Percentiles rank a stretch among this genome's conserved stretches.
Conservation (phyloP, 2,329 filamentous ascomycete species). For the Cytospora piceae region DNA sequence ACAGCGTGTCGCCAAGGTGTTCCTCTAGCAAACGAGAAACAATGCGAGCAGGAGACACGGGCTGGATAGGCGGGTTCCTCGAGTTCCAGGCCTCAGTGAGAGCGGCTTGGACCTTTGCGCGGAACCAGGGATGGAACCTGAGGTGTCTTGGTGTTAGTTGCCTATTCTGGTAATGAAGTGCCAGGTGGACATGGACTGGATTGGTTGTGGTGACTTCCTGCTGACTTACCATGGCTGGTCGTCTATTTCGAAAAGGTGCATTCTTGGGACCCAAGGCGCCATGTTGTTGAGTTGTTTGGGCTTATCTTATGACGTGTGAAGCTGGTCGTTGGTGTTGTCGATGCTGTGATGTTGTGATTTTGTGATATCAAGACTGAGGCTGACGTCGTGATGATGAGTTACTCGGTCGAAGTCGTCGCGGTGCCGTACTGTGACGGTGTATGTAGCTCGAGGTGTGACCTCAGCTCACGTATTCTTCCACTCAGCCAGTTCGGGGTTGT, state of each 20-base stretch:
- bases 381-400: constrained; percentile 1
- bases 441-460: background rate
- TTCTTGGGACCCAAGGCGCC: constrained; percentile 57
- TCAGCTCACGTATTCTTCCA: background rate
- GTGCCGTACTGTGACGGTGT: background rate
- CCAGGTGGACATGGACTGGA: background rate
- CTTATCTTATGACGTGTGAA: background rate
- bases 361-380: background rate
- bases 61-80: constrained; percentile 60
- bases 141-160: constrained; percentile 18
- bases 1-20: constrained; percentile 51
- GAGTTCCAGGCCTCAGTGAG: constrained; percentile 67
- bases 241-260: constrained; percentile 70
- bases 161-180: background rate
- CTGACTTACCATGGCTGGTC: constrained; percentile 64
- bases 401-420: background rate
- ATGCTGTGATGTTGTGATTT: background rate
- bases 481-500: too few species aligned
- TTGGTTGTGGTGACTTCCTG: constrained; percentile 9
- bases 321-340: background rate
- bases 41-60: constrained; percentile 59
- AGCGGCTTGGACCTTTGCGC: constrained; percentile 66
- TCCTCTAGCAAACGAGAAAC: constrained; percentile 61
- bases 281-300: constrained; percentile 37
- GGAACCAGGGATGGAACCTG: constrained; percentile 70